phyloP scores from a whole-genome alignment of 352 stramenopile species.

The Phytophthora pistaciae region DNA sequence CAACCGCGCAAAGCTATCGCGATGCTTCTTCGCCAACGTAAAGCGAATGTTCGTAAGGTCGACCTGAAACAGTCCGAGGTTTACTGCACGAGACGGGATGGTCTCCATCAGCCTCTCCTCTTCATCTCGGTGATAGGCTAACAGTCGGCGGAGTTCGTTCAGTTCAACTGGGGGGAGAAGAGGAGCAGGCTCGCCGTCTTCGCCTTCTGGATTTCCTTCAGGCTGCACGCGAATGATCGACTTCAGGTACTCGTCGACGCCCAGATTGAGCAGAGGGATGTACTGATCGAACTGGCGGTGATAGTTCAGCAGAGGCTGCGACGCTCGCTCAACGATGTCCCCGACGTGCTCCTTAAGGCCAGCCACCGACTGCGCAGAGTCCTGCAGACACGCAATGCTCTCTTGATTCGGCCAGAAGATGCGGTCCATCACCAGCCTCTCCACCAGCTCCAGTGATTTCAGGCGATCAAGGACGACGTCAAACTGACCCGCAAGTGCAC shows the following conservation, averaged over 20 bases:
- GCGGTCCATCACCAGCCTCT: slow-evolving; percentile 94
- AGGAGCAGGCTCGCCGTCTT: slow-evolving; percentile 54
- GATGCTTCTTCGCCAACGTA: slow-evolving; percentile 80
- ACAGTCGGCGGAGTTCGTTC: slow-evolving; percentile 72
- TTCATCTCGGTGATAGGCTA: slow-evolving; percentile 72
- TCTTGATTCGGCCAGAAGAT: slow-evolving; percentile 96
- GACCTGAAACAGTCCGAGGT: slow-evolving; percentile 82
- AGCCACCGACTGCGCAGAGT: slow-evolving; percentile 67
- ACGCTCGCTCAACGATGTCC: slow-evolving; percentile 50
- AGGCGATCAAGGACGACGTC: slow-evolving; percentile 83
- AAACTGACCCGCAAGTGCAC: slow-evolving; percentile 79
- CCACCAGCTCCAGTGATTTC: slow-evolving; percentile 90
- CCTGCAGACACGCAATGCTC: slow-evolving; percentile 87
- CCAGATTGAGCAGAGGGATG: slow-evolving; percentile 91
- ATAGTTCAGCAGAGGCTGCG: slow-evolving; percentile 79
- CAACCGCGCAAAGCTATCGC: slow-evolving; percentile 76
- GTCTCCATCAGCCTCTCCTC: slow-evolving; percentile 75
- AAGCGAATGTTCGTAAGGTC: slow-evolving; percentile 85
- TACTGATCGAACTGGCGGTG: slow-evolving; percentile 86
- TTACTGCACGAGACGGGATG: slow-evolving; percentile 71
- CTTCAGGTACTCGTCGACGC: slow-evolving; percentile 87
- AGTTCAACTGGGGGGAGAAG: slow-evolving; percentile 74
- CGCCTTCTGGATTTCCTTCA: slow-evolving; percentile 36
- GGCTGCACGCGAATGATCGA: slow-evolving; percentile 65
- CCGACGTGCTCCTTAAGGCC: slow-evolving; percentile 62